Evolutionary conservation across 1,284 basidiomycete genomes (phyloP).

Genomic region (Trichosporon sp.): DNA sequence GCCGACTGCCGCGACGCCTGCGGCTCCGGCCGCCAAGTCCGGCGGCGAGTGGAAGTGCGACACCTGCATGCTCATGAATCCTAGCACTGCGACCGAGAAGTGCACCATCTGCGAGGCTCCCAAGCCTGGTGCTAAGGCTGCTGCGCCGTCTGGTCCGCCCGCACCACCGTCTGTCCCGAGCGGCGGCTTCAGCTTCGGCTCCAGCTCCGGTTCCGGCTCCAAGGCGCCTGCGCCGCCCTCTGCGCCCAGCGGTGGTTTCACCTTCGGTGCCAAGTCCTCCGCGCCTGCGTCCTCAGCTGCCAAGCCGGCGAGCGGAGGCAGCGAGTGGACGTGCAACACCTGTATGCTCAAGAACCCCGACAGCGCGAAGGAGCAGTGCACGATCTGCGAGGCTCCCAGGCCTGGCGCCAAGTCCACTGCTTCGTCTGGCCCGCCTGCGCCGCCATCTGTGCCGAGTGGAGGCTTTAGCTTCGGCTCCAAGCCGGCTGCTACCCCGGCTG

Average conservation of each 20-base stretch:
- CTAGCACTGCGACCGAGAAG: slow-evolving; percentile 49
- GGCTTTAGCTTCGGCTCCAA: slow-evolving; percentile 6
- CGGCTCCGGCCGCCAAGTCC: not conserved
- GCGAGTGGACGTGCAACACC: slow-evolving; percentile 51
- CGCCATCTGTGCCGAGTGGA: not conserved
- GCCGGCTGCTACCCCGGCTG: not conserved
- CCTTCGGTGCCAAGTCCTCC: slow-evolving; percentile 2
- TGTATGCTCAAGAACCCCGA: slow-evolving; percentile 51
- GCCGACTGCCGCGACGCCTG: too few relatives aligned
- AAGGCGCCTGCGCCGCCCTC: slow-evolving; percentile 1
- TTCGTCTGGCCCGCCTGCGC: not conserved
- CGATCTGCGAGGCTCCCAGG: slow-evolving; percentile 51
- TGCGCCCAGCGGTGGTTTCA: not conserved
- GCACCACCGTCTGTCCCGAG: not conserved
- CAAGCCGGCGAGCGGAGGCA: too few relatives aligned
- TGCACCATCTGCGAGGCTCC: slow-evolving; percentile 56
- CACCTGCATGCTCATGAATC: slow-evolving; percentile 52
- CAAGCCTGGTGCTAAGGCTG: slow-evolving; percentile 22
- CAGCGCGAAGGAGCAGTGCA: slow-evolving; percentile 51
- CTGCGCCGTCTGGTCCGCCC: not conserved
- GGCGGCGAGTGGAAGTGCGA: slow-evolving; percentile 52
- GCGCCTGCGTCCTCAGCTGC: too few relatives aligned
- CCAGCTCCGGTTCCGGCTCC: too few relatives aligned
- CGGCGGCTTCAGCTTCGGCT: slow-evolving; percentile 7
- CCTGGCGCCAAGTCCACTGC: slow-evolving; percentile 16